Evolutionary conservation across 192 early-diverging fungal genomes (phyloP).

Genomic region (Gryganskiella cystojenkinii): DNA sequence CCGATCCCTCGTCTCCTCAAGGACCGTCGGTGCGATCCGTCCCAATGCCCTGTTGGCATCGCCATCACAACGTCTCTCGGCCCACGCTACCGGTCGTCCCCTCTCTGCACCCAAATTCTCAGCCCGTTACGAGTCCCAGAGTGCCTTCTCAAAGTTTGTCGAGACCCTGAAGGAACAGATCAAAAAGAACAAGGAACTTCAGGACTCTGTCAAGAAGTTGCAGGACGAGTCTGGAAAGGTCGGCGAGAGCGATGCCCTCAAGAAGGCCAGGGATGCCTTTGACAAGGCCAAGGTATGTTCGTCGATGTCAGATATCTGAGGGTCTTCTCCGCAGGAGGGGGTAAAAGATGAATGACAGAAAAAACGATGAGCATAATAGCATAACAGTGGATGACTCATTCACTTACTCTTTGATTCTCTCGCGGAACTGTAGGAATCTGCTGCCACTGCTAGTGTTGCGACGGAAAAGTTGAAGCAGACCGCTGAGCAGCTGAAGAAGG

Average conservation of each 20-base stretch:
- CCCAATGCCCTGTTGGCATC: slow-evolving; percentile 24
- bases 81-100: slow-evolving; percentile 28
- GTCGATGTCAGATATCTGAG: no score
- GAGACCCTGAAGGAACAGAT: slow-evolving; percentile 93
- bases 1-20: slow-evolving; percentile 46
- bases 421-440: slow-evolving; percentile 52
- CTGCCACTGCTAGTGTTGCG: slow-evolving; percentile 47
- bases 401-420: slow-evolving; percentile 4
- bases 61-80: slow-evolving; percentile 35
- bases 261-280: slow-evolving; percentile 82
- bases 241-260: slow-evolving; percentile 87
- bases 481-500: slow-evolving; percentile 74
- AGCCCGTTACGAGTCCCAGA: slow-evolving; percentile 47
- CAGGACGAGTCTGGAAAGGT: slow-evolving; percentile 85
- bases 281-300: slow-evolving; percentile 66
- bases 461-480: slow-evolving; percentile 66
- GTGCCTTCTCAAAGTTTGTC: slow-evolving; percentile 70
- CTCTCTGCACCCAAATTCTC: slow-evolving; percentile 35
- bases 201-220: slow-evolving; percentile 91
- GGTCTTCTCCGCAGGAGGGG: no score
- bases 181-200: slow-evolving; percentile 94
- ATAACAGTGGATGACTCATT: neutral
- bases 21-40: slow-evolving; percentile 30
- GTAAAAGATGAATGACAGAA: neutral
- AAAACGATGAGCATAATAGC: neutral